Base-by-base conservation (phyloP, 2,329 filamentous ascomycete genomes). In the Claviceps arundinis region DNA sequence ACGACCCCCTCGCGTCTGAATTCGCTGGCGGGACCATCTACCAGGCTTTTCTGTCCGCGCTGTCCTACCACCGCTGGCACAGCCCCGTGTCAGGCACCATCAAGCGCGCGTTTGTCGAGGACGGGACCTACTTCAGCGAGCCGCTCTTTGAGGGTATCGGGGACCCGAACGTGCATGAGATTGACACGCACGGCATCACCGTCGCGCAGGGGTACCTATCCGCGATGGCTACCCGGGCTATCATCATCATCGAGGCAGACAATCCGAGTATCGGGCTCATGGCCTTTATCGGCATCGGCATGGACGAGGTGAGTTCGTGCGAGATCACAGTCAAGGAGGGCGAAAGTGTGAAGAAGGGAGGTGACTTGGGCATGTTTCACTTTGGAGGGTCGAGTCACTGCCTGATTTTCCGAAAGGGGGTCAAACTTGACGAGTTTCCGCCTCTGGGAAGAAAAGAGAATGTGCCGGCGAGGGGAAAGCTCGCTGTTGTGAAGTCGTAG, bases 281-380 rank as follows among this genome's bases (percentile, higher is more conserved):
- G 72, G 81, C 76, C 0, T 84, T 89, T 56, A 69, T 89, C 13
- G 80, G 77, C 1, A 76, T 89, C 3, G 86, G 85, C 1, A 89
- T 89, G 85, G 82, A 81, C 43, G 85, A 90, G 66, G 85, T 89
- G 13, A 83, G 77, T 53, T 82, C 82, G 0, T 88, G 84, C 60
- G 83, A 88, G 50, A 81, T 87, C 48, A 84, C 79, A 0, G 82
- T 87, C 11, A 73, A 73, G 58, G 77, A 82, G 60, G 84, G 83
- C 0, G 74, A 88, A 62, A 73, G 74, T 50, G 61, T 89, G 16
- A 71, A 71, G 50, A 89, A 88, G 71, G 86, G 86, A 1, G 77
- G 88, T 4, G 70, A 88, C 68, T 71, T 82, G 41, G 85, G 85
- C 43, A 88, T 87, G 84, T 89, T 89, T 66, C 85, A 89, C 61